Evolutionary conservation across 2,329 filamentous ascomycete genomes (phyloP).

Genomic region (Clarireedia homoeocarpa): DNA sequence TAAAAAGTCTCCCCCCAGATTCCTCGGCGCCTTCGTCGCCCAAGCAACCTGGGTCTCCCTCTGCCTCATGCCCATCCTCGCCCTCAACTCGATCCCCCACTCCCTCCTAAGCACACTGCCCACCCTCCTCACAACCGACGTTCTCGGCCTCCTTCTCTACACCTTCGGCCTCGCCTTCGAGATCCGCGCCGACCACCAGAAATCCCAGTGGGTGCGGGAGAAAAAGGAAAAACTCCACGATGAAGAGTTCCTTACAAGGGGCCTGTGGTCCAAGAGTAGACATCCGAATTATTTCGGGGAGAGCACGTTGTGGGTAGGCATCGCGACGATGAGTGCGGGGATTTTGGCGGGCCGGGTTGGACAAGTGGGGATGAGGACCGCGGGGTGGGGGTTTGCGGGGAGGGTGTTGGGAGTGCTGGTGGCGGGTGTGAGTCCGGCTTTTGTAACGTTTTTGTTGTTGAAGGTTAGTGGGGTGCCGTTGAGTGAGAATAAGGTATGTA

Average conservation of each 20-base stretch:
- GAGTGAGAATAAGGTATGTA: slow-evolving; percentile 49
- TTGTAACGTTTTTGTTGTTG: slow-evolving; percentile 54
- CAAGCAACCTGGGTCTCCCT: slow-evolving; percentile 63
- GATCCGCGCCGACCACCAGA: slow-evolving; percentile 55
- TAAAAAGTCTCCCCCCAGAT: slow-evolving; percentile 43
- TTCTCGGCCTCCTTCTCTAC: slow-evolving; percentile 51
- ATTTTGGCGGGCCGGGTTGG: slow-evolving; percentile 46
- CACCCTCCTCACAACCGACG: slow-evolving; percentile 41
- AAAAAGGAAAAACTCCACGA: slow-evolving; percentile 58
- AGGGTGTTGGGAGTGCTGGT: slow-evolving; percentile 37
- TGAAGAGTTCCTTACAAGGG: slow-evolving; percentile 57
- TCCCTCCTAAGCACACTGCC: slow-evolving; percentile 43
- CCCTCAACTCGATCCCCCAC: slow-evolving; percentile 53
- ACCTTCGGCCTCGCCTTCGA: slow-evolving; percentile 53
- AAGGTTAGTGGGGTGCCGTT: slow-evolving; percentile 58
- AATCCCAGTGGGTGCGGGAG: slow-evolving; percentile 50
- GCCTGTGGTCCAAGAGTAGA: slow-evolving; percentile 52
- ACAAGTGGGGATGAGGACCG: slow-evolving; percentile 49
- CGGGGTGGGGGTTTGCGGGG: slow-evolving; percentile 34
- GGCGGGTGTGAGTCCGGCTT: slow-evolving; percentile 49
- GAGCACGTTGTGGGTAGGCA: slow-evolving; percentile 59
- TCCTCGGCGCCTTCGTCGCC: slow-evolving; percentile 46
- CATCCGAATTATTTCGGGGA: slow-evolving; percentile 72
- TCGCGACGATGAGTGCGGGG: slow-evolving; percentile 51
- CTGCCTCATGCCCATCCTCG: slow-evolving; percentile 57